Evolutionary conservation across 495 filamentous ascomycete genomes (phyloP), one percentile per base, ranked within the genome.

Genomic region (Lichina pygmaea): DNA sequence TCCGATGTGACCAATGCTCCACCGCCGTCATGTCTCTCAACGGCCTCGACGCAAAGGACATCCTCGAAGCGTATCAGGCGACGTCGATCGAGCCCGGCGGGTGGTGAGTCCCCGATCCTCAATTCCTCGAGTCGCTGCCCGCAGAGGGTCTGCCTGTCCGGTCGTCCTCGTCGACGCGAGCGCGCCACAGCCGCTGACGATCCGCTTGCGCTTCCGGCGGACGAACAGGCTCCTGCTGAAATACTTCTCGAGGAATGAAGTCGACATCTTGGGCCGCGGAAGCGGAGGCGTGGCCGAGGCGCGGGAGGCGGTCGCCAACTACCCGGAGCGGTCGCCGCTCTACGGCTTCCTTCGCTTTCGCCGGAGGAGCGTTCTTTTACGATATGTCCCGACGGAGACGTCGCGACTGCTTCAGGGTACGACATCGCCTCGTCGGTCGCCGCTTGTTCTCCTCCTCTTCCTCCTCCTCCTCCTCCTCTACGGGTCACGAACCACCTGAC

Each of bases 291-390:
- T 91, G 34, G 68, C 75, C 52, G 91, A 93, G 55, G 71, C 89
- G 43, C 74, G 85, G 47, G 75, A 72, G 49, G 67, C 74, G 40
- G 73, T 94, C 50, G 73, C 77, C 33, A 63, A 68, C 50, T 91
- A 92, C 53, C 70, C 77, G 36, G 83, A 94, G 47, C 68, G 66
- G 40, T 86, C 82, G 42, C 89, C 91, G 9, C 63, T 97, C 24
- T 97, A 86, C 55, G 91, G 89, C 36, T 89, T 93, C 50, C 61
- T 97, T 45, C 72, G 81, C 46, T 95, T 94, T 55, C 71, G 89
- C 24, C 74, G 86, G 52, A 72, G 83, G 53, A 94, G 85, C 61
- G 78, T 95, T 45, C 62, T 97, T 41, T 70, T 97, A 53, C 93
- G 86, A 57, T 93, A 85, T 55, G 64, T 93, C 44, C 91, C 91